Evolutionary conservation across 306 rosid species (phyloP).

Genomic region (Adenanthera pavonina): DNA sequence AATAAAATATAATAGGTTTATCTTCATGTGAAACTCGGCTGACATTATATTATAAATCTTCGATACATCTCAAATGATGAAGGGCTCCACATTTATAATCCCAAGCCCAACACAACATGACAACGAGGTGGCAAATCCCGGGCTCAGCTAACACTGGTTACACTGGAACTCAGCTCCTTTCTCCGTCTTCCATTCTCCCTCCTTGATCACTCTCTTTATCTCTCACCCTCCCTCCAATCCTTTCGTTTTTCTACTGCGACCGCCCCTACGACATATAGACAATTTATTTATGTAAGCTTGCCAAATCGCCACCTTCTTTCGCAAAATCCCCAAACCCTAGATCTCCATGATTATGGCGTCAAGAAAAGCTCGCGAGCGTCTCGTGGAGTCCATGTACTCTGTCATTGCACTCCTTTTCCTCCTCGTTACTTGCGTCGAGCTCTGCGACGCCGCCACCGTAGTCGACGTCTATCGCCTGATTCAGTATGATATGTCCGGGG

Average conservation of each 20-base stretch:
- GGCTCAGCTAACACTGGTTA: not conserved
- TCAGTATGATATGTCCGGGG: conserved; percentile 90
- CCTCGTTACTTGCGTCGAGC: conserved; percentile 85
- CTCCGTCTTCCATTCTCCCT: conserved; percentile 25
- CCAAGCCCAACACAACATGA: no score
- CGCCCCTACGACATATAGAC: not conserved
- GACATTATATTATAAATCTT: no score
- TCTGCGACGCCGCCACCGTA: conserved; percentile 94
- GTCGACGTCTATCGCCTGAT: conserved; percentile 95
- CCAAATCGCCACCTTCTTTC: conserved; percentile 30
- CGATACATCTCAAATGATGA: not conserved
- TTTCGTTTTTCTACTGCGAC: not conserved
- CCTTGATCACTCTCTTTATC: conserved; percentile 12
- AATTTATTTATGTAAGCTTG: conserved; percentile 19
- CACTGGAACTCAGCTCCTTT: conserved; percentile 15
- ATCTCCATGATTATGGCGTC: conserved; percentile 50
- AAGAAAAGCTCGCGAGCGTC: conserved; percentile 53
- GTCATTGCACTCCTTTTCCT: conserved; percentile 76
- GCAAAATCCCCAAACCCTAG: conserved; percentile 53
- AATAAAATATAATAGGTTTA: no score
- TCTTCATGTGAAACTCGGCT: no score
- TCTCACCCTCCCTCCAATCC: conserved; percentile 14
- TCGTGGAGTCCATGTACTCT: conserved; percentile 72
- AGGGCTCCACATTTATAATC: not conserved
- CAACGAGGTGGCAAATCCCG: not conserved